A percentile compares a stretch with the other conserved stretches of the same genome.
phyloP scores from a whole-genome alignment of 352 stramenopile genomes.

The Phytophthora vignae region DNA sequence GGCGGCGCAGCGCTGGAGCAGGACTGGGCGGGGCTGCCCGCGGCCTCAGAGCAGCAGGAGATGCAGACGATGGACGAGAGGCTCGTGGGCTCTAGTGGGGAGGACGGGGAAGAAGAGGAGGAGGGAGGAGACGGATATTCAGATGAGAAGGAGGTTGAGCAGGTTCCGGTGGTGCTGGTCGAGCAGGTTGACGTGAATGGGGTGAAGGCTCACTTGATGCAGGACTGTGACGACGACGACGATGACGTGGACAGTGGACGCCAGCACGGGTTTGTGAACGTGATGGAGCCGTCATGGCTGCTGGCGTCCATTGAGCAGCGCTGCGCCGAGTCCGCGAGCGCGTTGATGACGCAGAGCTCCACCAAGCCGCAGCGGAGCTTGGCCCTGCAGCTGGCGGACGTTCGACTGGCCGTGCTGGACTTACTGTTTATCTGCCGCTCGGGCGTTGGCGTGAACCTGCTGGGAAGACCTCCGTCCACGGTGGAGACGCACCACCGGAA shows the following conservation, averaged over 20 bases:
- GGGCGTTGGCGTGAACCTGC: conserved; percentile 59
- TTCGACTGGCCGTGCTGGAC: conserved; percentile 68
- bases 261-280: conserved; percentile 66
- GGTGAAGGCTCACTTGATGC: conserved; percentile 9
- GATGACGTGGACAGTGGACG: conserved; percentile 2
- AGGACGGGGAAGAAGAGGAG: background rate
- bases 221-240: conserved; percentile 4
- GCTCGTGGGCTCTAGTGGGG: conserved; percentile 1
- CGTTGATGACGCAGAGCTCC: conserved; percentile 32
- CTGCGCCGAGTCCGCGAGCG: conserved; percentile 48
- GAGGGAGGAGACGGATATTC: background rate
- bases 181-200: background rate
- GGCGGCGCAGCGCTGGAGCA: conserved; percentile 1
- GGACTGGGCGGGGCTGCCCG: conserved; percentile 14
- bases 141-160: background rate
- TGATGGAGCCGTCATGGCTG: conserved; percentile 80
- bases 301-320: conserved; percentile 75
- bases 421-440: conserved; percentile 72
- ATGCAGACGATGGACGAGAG: background rate
- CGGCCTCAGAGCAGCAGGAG: background rate
- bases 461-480: conserved; percentile 51
- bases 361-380: conserved; percentile 23
- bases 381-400: conserved; percentile 46
- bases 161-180: background rate
- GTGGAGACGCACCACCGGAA: conserved; percentile 51